These are phyloP conservation scores for Pelargonium citronellum DNA, from an alignment of 441 rosid species.

Conservation along the genomic window DNA sequence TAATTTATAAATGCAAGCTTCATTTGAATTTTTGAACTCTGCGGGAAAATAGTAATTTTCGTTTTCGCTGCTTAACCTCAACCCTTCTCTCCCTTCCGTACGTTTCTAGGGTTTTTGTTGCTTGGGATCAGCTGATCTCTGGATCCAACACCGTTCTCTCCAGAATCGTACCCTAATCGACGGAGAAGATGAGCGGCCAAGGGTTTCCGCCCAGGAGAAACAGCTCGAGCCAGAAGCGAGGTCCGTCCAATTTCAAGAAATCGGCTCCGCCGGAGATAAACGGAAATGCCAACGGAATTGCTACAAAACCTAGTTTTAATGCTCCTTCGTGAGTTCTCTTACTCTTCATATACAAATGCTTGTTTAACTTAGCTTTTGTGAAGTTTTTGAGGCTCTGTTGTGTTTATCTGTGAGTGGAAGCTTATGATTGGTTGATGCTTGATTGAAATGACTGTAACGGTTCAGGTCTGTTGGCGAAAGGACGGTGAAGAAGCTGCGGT, in stretches of 20 bases:
- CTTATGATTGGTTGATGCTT: neutral
- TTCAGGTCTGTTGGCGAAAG: conserved; percentile 49
- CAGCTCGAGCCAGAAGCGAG: conserved; percentile 37
- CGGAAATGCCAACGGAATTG: too few species aligned
- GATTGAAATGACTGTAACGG: too few species aligned
- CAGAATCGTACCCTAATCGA: neutral
- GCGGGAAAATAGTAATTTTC: too few species aligned
- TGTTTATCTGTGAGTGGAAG: neutral
- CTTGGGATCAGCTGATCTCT: conserved; percentile 1
- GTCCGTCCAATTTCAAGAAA: conserved; percentile 43
- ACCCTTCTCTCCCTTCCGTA: too few species aligned
- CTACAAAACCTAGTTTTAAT: conserved; percentile 42
- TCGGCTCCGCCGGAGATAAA: conserved; percentile 37
- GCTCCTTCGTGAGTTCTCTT: neutral
- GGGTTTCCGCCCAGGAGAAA: conserved; percentile 39
- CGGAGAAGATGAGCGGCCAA: conserved; percentile 47
- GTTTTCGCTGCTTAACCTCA: conserved; percentile 2
- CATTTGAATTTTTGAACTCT: too few species aligned
- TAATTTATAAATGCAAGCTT: too few species aligned
- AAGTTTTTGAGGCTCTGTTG: neutral
- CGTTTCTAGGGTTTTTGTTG: neutral
- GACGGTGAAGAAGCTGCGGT: conserved; percentile 73
- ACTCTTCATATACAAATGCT: too few species aligned
- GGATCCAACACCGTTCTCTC: too few species aligned
- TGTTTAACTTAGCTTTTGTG: too few species aligned